These are phyloP conservation scores for Sedum album DNA, from an alignment of 164 flowering plant species.

Conservation along the genomic window DNA sequence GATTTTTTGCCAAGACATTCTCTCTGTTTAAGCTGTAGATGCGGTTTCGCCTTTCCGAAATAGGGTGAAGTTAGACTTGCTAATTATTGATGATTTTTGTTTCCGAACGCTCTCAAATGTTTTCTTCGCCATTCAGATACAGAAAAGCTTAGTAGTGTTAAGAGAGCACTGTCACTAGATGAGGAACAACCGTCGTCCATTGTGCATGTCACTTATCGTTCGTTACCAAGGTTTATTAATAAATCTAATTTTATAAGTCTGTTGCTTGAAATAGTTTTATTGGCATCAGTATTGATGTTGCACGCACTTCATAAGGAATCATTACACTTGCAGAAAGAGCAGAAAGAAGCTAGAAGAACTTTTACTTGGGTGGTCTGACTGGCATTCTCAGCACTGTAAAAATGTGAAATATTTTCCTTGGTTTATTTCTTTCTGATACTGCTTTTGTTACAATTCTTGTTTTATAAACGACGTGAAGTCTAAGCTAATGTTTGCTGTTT, in stretches of 20 bases:
- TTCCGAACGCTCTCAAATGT: not conserved
- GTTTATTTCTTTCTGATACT: too few species aligned
- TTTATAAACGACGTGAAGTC: not conserved
- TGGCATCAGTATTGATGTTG: not conserved
- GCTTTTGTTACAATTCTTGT: not conserved
- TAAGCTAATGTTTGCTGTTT: not conserved
- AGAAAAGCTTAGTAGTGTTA: constrained; percentile 7
- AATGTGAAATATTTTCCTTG: not conserved
- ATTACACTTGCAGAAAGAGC: constrained; percentile 11
- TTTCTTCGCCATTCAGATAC: not conserved
- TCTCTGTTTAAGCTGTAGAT: not conserved
- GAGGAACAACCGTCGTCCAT: constrained; percentile 6
- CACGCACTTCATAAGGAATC: not conserved
- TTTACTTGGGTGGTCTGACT: constrained; percentile 14
- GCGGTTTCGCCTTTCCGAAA: not conserved
- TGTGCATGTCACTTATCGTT: constrained; percentile 11
- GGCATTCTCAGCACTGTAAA: constrained; percentile 10
- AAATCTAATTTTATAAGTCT: not conserved
- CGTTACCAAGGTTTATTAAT: constrained; percentile 9
- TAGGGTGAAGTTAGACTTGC: not conserved
- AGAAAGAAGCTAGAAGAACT: constrained; percentile 14
- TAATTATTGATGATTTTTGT: not conserved
- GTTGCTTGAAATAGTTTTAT: not conserved
- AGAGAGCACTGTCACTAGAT: constrained; percentile 4
- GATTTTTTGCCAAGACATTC: not conserved